Percentiles rank a stretch among this genome's conserved stretches.
Evolutionary conservation across 306 rosid species (phyloP).

Genomic region (Castanea crenata): DNA sequence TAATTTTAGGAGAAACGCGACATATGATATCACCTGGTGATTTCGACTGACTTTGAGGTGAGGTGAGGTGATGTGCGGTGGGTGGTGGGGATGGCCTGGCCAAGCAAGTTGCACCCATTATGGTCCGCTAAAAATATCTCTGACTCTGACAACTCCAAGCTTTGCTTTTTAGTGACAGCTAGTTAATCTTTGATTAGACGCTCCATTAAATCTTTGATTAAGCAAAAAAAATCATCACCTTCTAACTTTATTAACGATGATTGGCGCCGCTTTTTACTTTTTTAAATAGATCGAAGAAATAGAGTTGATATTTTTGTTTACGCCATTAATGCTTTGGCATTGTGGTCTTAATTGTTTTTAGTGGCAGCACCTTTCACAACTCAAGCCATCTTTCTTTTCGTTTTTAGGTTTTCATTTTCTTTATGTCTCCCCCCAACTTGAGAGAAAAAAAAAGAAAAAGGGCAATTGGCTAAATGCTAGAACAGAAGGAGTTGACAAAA

Average conservation of each 20-base stretch:
- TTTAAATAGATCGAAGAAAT: background rate
- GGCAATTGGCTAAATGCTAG: background rate
- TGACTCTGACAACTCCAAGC: background rate
- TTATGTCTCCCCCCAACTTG: background rate
- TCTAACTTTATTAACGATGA: background rate
- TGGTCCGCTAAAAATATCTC: background rate
- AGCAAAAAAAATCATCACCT: too few relatives aligned
- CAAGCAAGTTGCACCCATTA: background rate
- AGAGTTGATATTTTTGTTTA: too few relatives aligned
- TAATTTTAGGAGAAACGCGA: background rate
- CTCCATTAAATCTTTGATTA: too few relatives aligned
- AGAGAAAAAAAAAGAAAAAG: too few relatives aligned
- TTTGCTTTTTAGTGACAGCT: background rate
- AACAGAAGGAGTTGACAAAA: background rate
- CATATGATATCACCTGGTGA: background rate
- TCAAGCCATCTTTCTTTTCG: background rate
- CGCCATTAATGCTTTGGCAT: too few relatives aligned
- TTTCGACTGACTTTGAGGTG: background rate
- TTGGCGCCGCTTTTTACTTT: background rate
- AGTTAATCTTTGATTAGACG: background rate
- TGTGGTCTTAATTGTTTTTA: background rate
- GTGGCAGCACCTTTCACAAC: background rate
- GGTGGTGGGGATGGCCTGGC: background rate
- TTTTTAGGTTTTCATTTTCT: background rate
- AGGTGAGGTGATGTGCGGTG: too few relatives aligned